Evolutionary conservation across 192 early-diverging fungal species (phyloP).

Genomic region (Jimgerdemannia lactiflua): DNA sequence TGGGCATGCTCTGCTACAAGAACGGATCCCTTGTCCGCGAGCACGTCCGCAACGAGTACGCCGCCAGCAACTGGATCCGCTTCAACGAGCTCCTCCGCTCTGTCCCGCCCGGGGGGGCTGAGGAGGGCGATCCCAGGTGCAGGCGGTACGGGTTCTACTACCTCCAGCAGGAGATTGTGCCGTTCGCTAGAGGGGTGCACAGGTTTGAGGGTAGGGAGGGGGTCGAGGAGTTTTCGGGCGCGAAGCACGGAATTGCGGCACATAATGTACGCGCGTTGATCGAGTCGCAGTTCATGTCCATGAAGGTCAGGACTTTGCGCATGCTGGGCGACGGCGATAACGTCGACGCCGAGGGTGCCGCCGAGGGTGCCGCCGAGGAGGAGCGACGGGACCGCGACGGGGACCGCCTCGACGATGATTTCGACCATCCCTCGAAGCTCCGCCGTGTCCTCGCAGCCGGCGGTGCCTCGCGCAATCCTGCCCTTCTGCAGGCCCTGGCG

Average conservation of each 20-base stretch:
- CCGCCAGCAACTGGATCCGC: slow-evolving; percentile 49
- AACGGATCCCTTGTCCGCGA: slow-evolving; percentile 85
- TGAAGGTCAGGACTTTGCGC: slow-evolving; percentile 50
- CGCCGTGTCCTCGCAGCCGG: slow-evolving; percentile 68
- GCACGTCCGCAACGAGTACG: slow-evolving; percentile 56
- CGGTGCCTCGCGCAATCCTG: slow-evolving; percentile 63
- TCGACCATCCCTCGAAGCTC: slow-evolving; percentile 16
- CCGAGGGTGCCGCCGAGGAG: neutral
- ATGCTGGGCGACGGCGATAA: neutral
- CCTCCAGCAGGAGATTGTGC: slow-evolving; percentile 71
- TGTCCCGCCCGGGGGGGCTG: slow-evolving; percentile 6
- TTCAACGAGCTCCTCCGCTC: slow-evolving; percentile 47
- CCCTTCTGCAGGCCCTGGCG: slow-evolving; percentile 56
- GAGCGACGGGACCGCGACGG: no score
- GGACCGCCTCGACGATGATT: no score
- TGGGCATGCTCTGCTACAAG: slow-evolving; percentile 82
- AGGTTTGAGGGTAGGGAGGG: slow-evolving; percentile 46
- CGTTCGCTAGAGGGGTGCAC: slow-evolving; percentile 63
- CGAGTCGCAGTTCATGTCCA: slow-evolving; percentile 73
- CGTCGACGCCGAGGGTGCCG: neutral
- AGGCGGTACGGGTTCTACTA: slow-evolving; percentile 68
- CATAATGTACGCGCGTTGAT: slow-evolving; percentile 62
- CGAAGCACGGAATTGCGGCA: slow-evolving; percentile 9
- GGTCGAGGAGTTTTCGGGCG: slow-evolving; percentile 33
- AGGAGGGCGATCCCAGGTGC: slow-evolving; percentile 18